A percentile compares a stretch with the other conserved stretches of the same genome.
phyloP scores from a whole-genome alignment of 2,329 filamentous ascomycete genomes.

The Eurotiales sp. region DNA sequence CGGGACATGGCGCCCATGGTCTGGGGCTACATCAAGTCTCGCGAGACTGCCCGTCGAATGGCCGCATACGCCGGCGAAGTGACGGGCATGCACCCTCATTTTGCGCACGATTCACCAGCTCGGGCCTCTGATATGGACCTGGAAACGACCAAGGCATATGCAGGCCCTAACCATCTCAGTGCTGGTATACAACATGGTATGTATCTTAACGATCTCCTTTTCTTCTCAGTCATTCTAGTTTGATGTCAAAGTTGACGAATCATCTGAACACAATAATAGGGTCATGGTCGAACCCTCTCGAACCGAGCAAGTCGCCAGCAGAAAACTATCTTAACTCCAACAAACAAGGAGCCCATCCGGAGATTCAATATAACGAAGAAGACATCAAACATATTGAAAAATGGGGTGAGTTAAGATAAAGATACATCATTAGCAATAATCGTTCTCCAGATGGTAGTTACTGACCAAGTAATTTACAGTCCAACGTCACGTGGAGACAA shows the following conservation, averaged over 20 bases:
- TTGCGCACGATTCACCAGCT: conserved; percentile 65
- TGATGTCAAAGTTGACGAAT: not conserved
- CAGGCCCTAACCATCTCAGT: conserved; percentile 66
- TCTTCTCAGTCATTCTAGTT: too few species aligned
- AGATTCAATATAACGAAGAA: conserved; percentile 61
- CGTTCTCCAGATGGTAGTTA: too few species aligned
- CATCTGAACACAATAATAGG: too few species aligned
- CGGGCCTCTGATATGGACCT: conserved; percentile 70
- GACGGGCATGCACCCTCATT: conserved; percentile 64
- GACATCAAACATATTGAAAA: conserved; percentile 61
- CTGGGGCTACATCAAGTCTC: conserved; percentile 79
- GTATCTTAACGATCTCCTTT: not conserved
- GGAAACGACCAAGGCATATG: conserved; percentile 70
- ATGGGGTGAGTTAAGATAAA: conserved; percentile 47
- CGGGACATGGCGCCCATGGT: conserved; percentile 82
- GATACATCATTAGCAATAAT: too few species aligned
- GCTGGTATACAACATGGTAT: conserved; percentile 69
- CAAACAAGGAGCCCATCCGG: conserved; percentile 55
- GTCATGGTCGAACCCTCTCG: conserved; percentile 62
- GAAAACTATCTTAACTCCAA: conserved; percentile 60
- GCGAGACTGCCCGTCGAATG: conserved; percentile 75
- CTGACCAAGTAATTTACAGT: too few species aligned
- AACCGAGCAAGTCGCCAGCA: conserved; percentile 51
- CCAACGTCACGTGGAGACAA: conserved; percentile 70
- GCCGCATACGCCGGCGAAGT: conserved; percentile 74